Percentiles rank a stretch among this genome's conserved stretches.
Conservation (phyloP, 495 filamentous ascomycete species). For the Penicillium turbatum region DNA sequence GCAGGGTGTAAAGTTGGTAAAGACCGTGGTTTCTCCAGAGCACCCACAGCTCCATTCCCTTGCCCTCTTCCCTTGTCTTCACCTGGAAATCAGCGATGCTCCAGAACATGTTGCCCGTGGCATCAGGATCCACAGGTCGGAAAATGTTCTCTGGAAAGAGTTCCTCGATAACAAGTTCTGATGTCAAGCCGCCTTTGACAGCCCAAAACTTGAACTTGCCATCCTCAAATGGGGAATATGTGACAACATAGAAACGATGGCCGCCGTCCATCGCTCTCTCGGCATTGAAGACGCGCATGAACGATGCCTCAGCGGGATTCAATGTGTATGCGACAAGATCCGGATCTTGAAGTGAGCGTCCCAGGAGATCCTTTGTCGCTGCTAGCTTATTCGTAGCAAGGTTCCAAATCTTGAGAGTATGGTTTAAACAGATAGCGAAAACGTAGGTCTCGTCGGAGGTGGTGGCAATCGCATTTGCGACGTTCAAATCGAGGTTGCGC, state of each 20-base stretch:
- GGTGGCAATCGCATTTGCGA: constrained; percentile 58
- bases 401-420: constrained; percentile 84
- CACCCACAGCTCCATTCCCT: constrained; percentile 69
- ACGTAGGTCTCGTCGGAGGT: constrained; percentile 65
- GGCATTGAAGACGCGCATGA: constrained; percentile 68
- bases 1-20: constrained; percentile 66
- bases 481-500: constrained; percentile 59
- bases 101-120: constrained; percentile 75
- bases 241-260: constrained; percentile 69
- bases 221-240: constrained; percentile 80
- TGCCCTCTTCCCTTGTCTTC: constrained; percentile 47
- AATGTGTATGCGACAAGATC: constrained; percentile 67
- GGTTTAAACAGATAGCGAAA: constrained; percentile 82
- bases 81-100: constrained; percentile 80
- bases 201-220: constrained; percentile 97
- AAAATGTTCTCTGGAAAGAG: constrained; percentile 58
- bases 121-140: constrained; percentile 62
- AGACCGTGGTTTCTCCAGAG: constrained; percentile 81
- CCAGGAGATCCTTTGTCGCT: constrained; percentile 67
- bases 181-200: constrained; percentile 58
- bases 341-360: constrained; percentile 45
- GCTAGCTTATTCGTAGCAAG: constrained; percentile 66
- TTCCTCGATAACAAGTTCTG: constrained; percentile 63
- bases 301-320: constrained; percentile 64
- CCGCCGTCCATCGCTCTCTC: constrained; percentile 48